Conservation (phyloP, 495 filamentous ascomycete species). For the Penicilliopsis zonata region DNA sequence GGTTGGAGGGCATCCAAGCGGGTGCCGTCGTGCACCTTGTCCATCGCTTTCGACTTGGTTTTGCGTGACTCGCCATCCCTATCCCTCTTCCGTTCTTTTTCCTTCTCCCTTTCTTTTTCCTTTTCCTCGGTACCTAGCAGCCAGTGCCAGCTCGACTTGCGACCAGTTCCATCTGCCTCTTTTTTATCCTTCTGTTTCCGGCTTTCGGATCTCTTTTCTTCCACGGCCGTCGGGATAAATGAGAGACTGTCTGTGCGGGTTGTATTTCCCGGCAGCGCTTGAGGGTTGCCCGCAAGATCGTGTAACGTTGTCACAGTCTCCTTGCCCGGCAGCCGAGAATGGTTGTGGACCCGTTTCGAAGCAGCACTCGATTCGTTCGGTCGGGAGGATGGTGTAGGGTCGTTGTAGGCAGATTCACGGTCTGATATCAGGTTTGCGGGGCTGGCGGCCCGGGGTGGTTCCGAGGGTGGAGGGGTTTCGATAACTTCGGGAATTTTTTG, state of each 20-base stretch:
- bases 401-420: conserved; percentile 44
- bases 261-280: conserved; percentile 55
- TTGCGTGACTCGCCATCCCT: conserved; percentile 51
- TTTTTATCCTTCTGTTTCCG: conserved; percentile 55
- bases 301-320: conserved; percentile 19
- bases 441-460: conserved; percentile 13
- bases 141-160: conserved; percentile 87
- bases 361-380: conserved; percentile 16
- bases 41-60: conserved; percentile 44
- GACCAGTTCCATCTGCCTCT: conserved; percentile 41
- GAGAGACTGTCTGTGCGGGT: conserved; percentile 68
- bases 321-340: conserved; percentile 14
- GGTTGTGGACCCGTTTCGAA: conserved; percentile 15
- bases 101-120: conserved; percentile 59
- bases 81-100: conserved; percentile 40
- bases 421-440: conserved; percentile 25
- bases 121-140: conserved; percentile 57
- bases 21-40: conserved; percentile 53
- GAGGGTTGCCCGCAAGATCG: conserved; percentile 24
- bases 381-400: conserved; percentile 15
- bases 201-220: conserved; percentile 53
- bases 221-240: conserved; percentile 66
- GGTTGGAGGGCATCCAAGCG: conserved; percentile 72
- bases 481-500: conserved; percentile 53
- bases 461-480: conserved; percentile 48